These are phyloP conservation scores for Gossypium davidsonii DNA, from an alignment of 441 rosid genomes.

Conservation along the genomic window DNA sequence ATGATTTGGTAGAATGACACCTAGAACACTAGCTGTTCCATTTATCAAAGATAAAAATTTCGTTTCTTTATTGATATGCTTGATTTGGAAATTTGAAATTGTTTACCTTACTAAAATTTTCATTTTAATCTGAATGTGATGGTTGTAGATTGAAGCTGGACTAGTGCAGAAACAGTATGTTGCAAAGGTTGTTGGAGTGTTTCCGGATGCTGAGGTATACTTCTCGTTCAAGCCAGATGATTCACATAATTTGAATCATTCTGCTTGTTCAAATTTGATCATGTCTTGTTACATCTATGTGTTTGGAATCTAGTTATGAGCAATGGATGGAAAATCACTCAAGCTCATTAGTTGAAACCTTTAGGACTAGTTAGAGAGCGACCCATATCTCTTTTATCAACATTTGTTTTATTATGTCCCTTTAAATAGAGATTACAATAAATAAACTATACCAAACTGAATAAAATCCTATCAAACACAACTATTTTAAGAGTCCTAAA, in stretches of 20 bases:
- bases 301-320: too few relatives aligned
- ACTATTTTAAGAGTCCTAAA: too few relatives aligned
- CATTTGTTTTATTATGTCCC: too few relatives aligned
- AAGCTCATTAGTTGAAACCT: too few relatives aligned
- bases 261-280: not conserved
- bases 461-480: too few relatives aligned
- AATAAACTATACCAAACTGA: too few relatives aligned
- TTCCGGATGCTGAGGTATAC: slow-evolving; percentile 81
- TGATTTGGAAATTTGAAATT: not conserved
- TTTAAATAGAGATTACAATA: too few relatives aligned
- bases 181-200: slow-evolving; percentile 72
- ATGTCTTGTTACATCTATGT: not conserved
- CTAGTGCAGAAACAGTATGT: slow-evolving; percentile 66
- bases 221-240: slow-evolving; percentile 4
- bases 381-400: too few relatives aligned
- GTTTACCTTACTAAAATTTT: not conserved
- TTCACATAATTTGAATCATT: not conserved
- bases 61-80: not conserved
- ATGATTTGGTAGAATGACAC: slow-evolving; percentile 2
- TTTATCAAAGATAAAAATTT: not conserved
- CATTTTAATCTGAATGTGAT: slow-evolving; percentile 1
- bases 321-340: too few relatives aligned
- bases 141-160: slow-evolving; percentile 78
- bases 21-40: not conserved
- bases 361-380: too few relatives aligned